Evolutionary conservation across 2,329 filamentous ascomycete genomes (phyloP).

Genomic region (Exserohilum turcica): DNA sequence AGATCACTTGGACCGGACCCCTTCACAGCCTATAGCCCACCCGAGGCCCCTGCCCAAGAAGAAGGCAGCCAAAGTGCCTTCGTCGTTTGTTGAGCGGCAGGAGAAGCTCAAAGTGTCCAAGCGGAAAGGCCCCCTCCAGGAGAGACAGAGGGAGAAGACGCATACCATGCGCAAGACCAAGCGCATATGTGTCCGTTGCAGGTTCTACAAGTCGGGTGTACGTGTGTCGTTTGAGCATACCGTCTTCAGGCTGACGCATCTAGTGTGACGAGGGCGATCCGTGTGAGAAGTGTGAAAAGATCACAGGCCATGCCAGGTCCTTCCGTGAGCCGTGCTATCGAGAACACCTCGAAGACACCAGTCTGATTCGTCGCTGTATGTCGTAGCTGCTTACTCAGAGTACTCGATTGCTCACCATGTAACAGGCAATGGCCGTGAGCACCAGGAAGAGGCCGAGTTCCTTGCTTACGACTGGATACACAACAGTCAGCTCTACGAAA

Average conservation of each 20-base stretch:
- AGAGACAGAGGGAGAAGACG: constrained; percentile 39
- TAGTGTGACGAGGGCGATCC: constrained; percentile 43
- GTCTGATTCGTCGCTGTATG: constrained; percentile 41
- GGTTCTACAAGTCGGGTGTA: constrained; percentile 44
- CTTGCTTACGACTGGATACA: constrained; percentile 37
- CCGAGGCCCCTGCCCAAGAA: constrained; percentile 28
- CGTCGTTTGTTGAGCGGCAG: constrained; percentile 41
- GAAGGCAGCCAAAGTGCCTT: constrained; percentile 37
- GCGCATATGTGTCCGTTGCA: constrained; percentile 42
- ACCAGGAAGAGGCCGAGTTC: constrained; percentile 43
- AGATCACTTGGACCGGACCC: constrained; percentile 11
- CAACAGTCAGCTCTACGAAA: constrained; percentile 30
- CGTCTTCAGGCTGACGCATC: constrained; percentile 5
- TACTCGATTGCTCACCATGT: constrained; percentile 11
- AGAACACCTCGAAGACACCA: constrained; percentile 40
- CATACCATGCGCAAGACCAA: constrained; percentile 43
- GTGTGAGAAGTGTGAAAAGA: constrained; percentile 41
- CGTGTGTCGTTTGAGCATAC: neutral
- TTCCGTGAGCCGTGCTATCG: constrained; percentile 43
- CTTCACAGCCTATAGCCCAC: constrained; percentile 9
- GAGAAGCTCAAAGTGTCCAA: constrained; percentile 42
- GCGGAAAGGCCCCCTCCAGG: constrained; percentile 36
- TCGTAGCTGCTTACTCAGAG: neutral
- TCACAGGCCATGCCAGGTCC: constrained; percentile 36
- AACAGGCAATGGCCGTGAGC: constrained; percentile 44